A percentile compares a stretch with the other conserved stretches of the same genome.
Evolutionary conservation across 768 basidiomycete genomes (phyloP).

Genomic region (Tephrocybe sp.): DNA sequence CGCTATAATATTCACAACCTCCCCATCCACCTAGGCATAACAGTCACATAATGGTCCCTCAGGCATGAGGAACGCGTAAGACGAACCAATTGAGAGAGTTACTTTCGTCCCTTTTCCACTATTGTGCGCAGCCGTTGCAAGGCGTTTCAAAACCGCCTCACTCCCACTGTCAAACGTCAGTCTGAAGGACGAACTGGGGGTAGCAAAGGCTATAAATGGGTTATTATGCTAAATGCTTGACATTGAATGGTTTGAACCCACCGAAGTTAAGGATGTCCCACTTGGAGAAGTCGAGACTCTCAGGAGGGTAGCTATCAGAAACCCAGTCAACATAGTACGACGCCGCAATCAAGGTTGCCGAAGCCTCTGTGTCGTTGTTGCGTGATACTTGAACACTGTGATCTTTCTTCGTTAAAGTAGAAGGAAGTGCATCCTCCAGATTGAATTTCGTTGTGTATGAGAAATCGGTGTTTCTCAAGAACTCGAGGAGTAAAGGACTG

Average conservation of each 20-base stretch:
- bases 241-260: slow-evolving; percentile 18
- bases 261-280: slow-evolving; percentile 70
- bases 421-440: slow-evolving; percentile 42
- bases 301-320: slow-evolving; percentile 45
- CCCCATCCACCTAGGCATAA: slow-evolving; percentile 59
- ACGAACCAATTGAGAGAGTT: slow-evolving; percentile 61
- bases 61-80: slow-evolving; percentile 17
- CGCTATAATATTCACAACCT: slow-evolving; percentile 64
- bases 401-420: slow-evolving; percentile 26
- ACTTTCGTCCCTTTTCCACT: slow-evolving; percentile 61
- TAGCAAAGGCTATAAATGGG: slow-evolving; percentile 56
- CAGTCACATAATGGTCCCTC: not conserved
- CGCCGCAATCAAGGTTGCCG: slow-evolving; percentile 34
- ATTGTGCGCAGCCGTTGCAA: slow-evolving; percentile 54
- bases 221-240: not conserved
- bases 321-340: slow-evolving; percentile 55
- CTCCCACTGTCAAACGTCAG: slow-evolving; percentile 52
- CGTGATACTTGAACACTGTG: slow-evolving; percentile 13
- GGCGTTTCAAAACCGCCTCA: slow-evolving; percentile 47
- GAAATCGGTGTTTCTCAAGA: slow-evolving; percentile 29
- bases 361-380: slow-evolving; percentile 17
- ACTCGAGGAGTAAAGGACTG: slow-evolving; percentile 30
- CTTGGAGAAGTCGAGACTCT: slow-evolving; percentile 56
- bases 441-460: slow-evolving; percentile 28
- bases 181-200: slow-evolving; percentile 55